A percentile compares a stretch with the other conserved stretches of the same genome.
These are phyloP conservation scores for Rhizopogon rudus DNA, from an alignment of 768 basidiomycete genomes.

Conservation along the genomic window DNA sequence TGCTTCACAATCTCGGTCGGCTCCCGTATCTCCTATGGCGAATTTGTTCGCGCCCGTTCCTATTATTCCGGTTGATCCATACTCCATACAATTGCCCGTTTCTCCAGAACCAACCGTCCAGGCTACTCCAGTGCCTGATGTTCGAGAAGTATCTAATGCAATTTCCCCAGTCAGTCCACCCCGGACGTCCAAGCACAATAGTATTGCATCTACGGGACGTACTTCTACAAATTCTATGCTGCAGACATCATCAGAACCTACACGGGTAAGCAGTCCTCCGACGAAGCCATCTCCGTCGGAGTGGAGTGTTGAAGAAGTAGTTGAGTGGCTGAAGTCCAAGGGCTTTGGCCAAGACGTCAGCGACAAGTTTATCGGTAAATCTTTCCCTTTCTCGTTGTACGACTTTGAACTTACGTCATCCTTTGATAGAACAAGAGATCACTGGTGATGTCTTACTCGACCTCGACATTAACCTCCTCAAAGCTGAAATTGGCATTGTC, in stretches of 20 bases:
- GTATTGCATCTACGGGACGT: slow-evolving; percentile 25
- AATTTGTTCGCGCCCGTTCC: slow-evolving; percentile 20
- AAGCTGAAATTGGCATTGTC: slow-evolving; percentile 86
- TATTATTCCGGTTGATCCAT: slow-evolving; percentile 11
- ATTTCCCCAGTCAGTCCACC: slow-evolving; percentile 23
- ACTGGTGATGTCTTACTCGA: slow-evolving; percentile 96
- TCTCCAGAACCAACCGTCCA: slow-evolving; percentile 19
- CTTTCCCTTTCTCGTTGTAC: not conserved
- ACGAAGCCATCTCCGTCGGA: slow-evolving; percentile 52
- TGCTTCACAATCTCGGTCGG: slow-evolving; percentile 17
- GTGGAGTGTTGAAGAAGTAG: slow-evolving; percentile 87
- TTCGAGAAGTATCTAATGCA: slow-evolving; percentile 18
- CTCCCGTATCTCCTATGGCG: slow-evolving; percentile 23
- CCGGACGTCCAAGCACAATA: slow-evolving; percentile 39
- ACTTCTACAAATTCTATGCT: slow-evolving; percentile 19
- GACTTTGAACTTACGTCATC: not conserved
- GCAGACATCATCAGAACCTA: slow-evolving; percentile 13
- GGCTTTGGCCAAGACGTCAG: slow-evolving; percentile 83
- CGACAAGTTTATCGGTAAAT: slow-evolving; percentile 80
- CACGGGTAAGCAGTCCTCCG: slow-evolving; percentile 11
- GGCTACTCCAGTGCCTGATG: slow-evolving; percentile 15
- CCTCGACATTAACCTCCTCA: slow-evolving; percentile 86
- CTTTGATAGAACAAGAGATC: slow-evolving; percentile 86
- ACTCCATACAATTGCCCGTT: slow-evolving; percentile 15
- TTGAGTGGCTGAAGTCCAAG: slow-evolving; percentile 80